A percentile compares a stretch with the other conserved stretches of the same genome.
Evolutionary conservation across 1,284 basidiomycete species (phyloP).

Genomic region (Microstroma glucosiphilum): DNA sequence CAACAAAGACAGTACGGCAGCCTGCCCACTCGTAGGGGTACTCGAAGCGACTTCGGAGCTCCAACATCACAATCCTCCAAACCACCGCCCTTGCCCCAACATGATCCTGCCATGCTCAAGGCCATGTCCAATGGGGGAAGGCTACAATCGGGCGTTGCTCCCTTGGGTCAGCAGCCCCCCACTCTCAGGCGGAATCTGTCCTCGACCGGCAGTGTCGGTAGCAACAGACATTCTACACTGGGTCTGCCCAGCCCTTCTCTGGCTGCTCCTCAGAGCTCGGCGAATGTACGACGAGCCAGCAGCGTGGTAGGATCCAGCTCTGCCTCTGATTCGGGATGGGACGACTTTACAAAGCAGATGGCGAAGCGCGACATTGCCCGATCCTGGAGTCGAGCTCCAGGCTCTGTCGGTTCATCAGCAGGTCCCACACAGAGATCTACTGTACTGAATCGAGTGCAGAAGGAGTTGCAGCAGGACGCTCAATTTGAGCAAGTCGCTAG

Average conservation of each 20-base stretch:
- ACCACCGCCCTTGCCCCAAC: slow-evolving; percentile 21
- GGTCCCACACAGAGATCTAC: slow-evolving; percentile 3
- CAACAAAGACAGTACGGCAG: neutral
- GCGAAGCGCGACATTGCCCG: slow-evolving; percentile 33
- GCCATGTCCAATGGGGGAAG: slow-evolving; percentile 20
- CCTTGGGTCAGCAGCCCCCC: slow-evolving; percentile 28
- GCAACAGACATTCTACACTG: neutral
- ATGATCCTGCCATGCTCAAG: slow-evolving; percentile 13
- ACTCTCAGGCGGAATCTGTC: slow-evolving; percentile 17
- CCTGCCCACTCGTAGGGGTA: slow-evolving; percentile 14
- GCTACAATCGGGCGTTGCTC: slow-evolving; percentile 23
- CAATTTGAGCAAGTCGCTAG: slow-evolving; percentile 29
- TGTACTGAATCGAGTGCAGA: slow-evolving; percentile 24
- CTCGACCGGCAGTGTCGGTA: neutral
- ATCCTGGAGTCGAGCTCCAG: slow-evolving; percentile 24
- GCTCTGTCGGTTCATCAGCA: neutral
- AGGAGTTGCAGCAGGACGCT: slow-evolving; percentile 40
- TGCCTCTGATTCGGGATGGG: slow-evolving; percentile 21
- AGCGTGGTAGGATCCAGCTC: slow-evolving; percentile 18
- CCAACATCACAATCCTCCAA: slow-evolving; percentile 12
- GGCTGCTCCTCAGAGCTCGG: neutral
- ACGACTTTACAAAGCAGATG: slow-evolving; percentile 38
- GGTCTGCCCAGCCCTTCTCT: neutral
- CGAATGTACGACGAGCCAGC: neutral
- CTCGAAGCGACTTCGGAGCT: slow-evolving; percentile 29